These are phyloP conservation scores for Umbelopsis sp. DNA, from an alignment of 371 early-diverging fungal genomes.

Conservation along the genomic window DNA sequence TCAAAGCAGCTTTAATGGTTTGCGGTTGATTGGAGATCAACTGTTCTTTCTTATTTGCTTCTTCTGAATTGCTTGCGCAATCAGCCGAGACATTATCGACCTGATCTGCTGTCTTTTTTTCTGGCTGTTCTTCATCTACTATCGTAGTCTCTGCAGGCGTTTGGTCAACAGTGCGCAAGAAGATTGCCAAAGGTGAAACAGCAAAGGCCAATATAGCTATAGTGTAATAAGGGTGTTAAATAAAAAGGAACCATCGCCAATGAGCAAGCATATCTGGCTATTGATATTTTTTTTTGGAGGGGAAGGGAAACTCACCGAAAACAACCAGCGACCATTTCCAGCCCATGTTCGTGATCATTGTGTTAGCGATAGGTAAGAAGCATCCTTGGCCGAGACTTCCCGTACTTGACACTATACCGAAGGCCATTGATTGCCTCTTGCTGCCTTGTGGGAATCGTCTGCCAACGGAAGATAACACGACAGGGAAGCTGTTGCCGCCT, in stretches of 20 bases:
- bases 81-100: background rate
- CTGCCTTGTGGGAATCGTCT: constrained; percentile 33
- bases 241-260: background rate
- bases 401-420: constrained; percentile 40
- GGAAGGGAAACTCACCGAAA: constrained; percentile 24
- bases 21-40: constrained; percentile 9
- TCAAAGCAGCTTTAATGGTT: constrained; percentile 25
- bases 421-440: constrained; percentile 33
- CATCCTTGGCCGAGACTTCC: constrained; percentile 43
- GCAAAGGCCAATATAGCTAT: constrained; percentile 1
- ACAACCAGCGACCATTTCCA: constrained; percentile 34
- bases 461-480: constrained; percentile 33
- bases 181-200: background rate
- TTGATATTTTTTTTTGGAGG: no score
- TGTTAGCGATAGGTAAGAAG: constrained; percentile 38
- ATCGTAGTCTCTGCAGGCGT: background rate
- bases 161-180: constrained; percentile 1
- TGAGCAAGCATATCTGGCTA: no score
- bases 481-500: constrained; percentile 39
- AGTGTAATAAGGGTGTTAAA: background rate
- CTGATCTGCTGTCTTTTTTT: background rate
- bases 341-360: constrained; percentile 28
- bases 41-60: background rate
- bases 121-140: background rate
- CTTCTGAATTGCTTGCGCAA: background rate